These are phyloP conservation scores for Stipa capillata DNA, from an alignment of 176 grass and related monocot species.

Conservation along the genomic window DNA sequence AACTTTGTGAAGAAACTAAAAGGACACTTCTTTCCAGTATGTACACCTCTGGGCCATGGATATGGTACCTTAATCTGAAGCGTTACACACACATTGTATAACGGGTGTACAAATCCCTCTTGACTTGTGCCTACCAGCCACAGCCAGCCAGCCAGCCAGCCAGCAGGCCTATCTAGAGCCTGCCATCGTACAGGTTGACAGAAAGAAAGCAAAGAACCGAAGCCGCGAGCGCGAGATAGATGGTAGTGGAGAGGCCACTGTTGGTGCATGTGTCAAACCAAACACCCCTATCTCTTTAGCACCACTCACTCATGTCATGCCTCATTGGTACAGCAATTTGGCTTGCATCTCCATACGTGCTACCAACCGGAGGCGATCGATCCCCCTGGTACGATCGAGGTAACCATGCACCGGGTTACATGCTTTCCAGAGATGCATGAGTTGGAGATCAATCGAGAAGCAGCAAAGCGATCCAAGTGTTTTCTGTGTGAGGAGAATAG, in stretches of 20 bases:
- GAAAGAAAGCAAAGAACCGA: background rate
- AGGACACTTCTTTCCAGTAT: background rate
- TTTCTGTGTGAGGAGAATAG: conserved; percentile 4
- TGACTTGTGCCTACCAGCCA: conserved; percentile 17
- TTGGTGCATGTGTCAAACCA: background rate
- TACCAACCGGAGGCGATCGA: conserved; percentile 9
- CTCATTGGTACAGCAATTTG: too few species aligned
- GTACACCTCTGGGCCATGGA: background rate
- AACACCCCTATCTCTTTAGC: too few species aligned
- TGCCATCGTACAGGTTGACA: conserved; percentile 8
- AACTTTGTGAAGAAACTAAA: too few species aligned
- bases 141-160: too few species aligned
- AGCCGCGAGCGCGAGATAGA: too few species aligned
- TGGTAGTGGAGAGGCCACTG: background rate
- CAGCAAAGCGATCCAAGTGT: background rate
- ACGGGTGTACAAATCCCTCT: conserved; percentile 14
- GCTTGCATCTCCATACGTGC: too few species aligned
- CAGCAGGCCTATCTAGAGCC: background rate
- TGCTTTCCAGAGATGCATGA: background rate
- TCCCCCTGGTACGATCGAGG: background rate
- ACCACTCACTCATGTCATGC: too few species aligned
- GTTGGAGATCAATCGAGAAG: background rate
- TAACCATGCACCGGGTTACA: background rate
- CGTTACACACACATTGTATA: background rate
- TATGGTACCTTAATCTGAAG: background rate